phyloP scores from a whole-genome alignment of 1,284 basidiomycete species.

The Grifola frondosa region DNA sequence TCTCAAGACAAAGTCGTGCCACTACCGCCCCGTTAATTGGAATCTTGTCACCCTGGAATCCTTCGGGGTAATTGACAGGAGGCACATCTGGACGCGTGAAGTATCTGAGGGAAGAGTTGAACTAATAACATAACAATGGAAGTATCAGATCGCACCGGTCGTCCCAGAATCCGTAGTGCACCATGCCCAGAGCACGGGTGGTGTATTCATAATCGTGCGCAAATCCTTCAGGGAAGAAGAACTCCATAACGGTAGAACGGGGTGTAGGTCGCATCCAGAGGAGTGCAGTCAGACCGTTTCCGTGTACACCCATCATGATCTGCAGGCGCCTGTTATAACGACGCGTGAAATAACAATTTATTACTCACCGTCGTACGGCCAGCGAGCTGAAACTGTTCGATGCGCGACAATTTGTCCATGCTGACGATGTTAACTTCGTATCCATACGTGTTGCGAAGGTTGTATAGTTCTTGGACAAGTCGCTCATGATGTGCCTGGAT shows the following conservation, averaged over 20 bases:
- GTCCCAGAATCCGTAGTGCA: constrained; percentile 84
- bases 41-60: constrained; percentile 60
- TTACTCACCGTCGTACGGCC: constrained; percentile 75
- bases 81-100: constrained; percentile 51
- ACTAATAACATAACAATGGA: background rate
- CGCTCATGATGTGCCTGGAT: constrained; percentile 63
- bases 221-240: constrained; percentile 84
- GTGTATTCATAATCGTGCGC: constrained; percentile 86
- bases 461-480: constrained; percentile 61
- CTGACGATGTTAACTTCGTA: constrained; percentile 85
- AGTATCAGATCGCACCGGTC: constrained; percentile 38
- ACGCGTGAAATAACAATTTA: background rate
- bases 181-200: constrained; percentile 77
- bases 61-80: constrained; percentile 50
- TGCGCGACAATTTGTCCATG: constrained; percentile 76
- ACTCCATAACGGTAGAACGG: constrained; percentile 81
- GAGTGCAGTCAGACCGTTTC: constrained; percentile 80
- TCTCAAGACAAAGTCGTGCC: constrained; percentile 35
- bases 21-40: constrained; percentile 49
- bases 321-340: constrained; percentile 27
- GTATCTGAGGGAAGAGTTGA: constrained; percentile 24
- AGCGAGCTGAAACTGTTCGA: constrained; percentile 76
- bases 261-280: constrained; percentile 84
- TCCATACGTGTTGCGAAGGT: constrained; percentile 67
- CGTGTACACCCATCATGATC: constrained; percentile 89